Evolutionary conservation across 306 rosid genomes (phyloP).

Genomic region (Castanopsis chinensis): DNA sequence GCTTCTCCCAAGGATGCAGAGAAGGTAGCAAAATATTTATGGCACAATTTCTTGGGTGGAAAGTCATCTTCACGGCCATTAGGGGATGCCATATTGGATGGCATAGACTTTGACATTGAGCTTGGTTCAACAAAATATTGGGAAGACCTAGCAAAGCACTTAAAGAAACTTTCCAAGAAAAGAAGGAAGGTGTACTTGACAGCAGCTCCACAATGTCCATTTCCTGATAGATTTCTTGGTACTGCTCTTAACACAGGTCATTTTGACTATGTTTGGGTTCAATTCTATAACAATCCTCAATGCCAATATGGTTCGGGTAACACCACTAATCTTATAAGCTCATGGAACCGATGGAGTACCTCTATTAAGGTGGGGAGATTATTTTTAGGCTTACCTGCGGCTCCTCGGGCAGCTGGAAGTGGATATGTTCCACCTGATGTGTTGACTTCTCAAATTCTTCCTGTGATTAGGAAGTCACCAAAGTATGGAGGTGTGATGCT

Average conservation of each 20-base stretch:
- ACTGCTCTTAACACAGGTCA: constrained; percentile 48
- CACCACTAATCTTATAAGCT: constrained; percentile 3
- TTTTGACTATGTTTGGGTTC: constrained; percentile 69
- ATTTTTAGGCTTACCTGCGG: constrained; percentile 18
- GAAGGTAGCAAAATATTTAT: constrained; percentile 40
- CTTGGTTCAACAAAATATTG: constrained; percentile 44
- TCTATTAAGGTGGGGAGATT: not conserved
- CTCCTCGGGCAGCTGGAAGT: constrained; percentile 16
- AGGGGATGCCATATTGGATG: constrained; percentile 66
- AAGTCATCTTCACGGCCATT: constrained; percentile 55
- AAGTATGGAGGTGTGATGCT: constrained; percentile 25
- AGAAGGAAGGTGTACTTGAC: constrained; percentile 42
- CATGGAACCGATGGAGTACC: constrained; percentile 27
- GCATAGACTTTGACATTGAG: constrained; percentile 75
- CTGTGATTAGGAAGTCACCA: constrained; percentile 1
- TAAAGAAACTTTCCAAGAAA: constrained; percentile 23
- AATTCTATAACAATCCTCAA: constrained; percentile 51
- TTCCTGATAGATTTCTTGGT: constrained; percentile 54
- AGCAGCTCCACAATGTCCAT: constrained; percentile 85
- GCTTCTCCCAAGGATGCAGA: constrained; percentile 51
- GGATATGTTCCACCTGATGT: constrained; percentile 14
- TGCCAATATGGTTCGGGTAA: constrained; percentile 21
- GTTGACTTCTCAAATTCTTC: constrained; percentile 18
- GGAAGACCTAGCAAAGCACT: constrained; percentile 43
- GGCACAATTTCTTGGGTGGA: constrained; percentile 77